Conservation (phyloP, 2,329 filamentous ascomycete species). For the Dothistroma septosporum region DNA sequence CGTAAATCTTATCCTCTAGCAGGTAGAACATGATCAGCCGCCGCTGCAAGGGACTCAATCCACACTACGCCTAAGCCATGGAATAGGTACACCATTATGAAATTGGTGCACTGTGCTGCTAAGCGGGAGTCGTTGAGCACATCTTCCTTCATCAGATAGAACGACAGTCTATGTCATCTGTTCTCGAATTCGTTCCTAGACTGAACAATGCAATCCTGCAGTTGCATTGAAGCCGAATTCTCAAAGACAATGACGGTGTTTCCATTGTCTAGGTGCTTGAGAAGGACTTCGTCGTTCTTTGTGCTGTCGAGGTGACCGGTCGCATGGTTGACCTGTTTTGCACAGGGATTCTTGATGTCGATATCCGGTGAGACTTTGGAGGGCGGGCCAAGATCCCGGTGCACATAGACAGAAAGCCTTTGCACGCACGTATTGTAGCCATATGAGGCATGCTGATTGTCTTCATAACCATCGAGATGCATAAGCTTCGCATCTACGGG, state of each 20-base stretch:
- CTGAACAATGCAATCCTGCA: constrained; percentile 49
- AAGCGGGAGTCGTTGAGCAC: constrained; percentile 42
- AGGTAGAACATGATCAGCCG: constrained; percentile 50
- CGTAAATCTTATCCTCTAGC: constrained; percentile 51
- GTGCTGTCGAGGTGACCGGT: background rate
- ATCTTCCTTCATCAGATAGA: constrained; percentile 46
- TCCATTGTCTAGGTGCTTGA: constrained; percentile 43
- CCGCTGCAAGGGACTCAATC: constrained; percentile 45
- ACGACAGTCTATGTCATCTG: constrained; percentile 52
- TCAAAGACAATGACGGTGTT: constrained; percentile 53
- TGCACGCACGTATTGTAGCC: constrained; percentile 51
- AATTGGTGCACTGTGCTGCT: constrained; percentile 48
- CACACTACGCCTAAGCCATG: constrained; percentile 45
- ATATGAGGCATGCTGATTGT: constrained; percentile 39
- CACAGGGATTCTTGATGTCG: constrained; percentile 46
- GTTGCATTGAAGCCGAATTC: constrained; percentile 45
- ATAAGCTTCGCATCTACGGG: constrained; percentile 42
- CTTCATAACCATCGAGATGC: constrained; percentile 49
- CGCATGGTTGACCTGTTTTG: constrained; percentile 2
- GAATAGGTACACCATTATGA: constrained; percentile 50
- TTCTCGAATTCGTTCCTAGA: constrained; percentile 49
- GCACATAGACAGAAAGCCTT: constrained; percentile 49
- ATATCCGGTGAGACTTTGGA: constrained; percentile 31
- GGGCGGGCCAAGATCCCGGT: constrained; percentile 43
- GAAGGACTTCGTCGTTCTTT: constrained; percentile 7